Evolutionary conservation across 805 yeast genomes (phyloP).

Genomic region (Naumovozyma castellii): DNA sequence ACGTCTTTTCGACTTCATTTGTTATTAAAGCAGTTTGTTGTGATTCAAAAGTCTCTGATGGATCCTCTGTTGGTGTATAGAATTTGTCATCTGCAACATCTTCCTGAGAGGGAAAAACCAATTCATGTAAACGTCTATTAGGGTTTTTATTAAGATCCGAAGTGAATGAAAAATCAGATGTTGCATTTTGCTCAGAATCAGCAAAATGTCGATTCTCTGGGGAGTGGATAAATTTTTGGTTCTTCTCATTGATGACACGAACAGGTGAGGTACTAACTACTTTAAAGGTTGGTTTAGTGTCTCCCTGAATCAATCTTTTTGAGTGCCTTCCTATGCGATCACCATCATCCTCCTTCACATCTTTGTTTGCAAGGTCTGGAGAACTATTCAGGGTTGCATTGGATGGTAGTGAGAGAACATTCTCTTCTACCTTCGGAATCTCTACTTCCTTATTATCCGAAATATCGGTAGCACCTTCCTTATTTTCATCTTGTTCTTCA

Average conservation of each 20-base stretch:
- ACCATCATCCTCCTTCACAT: neutral
- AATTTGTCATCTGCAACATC: constrained; percentile 9
- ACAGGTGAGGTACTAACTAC: constrained; percentile 1
- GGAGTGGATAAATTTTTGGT: too few relatives aligned
- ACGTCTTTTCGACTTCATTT: too few relatives aligned
- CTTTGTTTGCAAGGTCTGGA: neutral
- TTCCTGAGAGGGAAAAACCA: constrained; percentile 20
- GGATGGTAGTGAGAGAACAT: too few relatives aligned
- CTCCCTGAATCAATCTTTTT: neutral
- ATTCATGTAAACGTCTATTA: constrained; percentile 15
- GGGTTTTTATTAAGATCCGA: constrained; percentile 10
- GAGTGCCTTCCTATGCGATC: neutral
- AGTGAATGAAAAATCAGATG: constrained; percentile 12
- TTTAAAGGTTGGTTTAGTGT: neutral
- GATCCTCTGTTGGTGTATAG: constrained; percentile 8
- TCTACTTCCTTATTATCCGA: too few relatives aligned
- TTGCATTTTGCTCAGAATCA: constrained; percentile 6
- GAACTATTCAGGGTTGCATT: neutral
- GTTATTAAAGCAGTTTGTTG: too few relatives aligned
- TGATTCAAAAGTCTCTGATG: constrained; percentile 4
- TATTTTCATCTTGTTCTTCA: neutral
- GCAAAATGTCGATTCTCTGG: neutral
- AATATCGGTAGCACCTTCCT: too few relatives aligned
- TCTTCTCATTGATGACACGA: neutral
- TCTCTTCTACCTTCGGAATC: too few relatives aligned